phyloP scores from a whole-genome alignment of 2,329 filamentous ascomycete genomes.

The Epichloe gansuensis region DNA sequence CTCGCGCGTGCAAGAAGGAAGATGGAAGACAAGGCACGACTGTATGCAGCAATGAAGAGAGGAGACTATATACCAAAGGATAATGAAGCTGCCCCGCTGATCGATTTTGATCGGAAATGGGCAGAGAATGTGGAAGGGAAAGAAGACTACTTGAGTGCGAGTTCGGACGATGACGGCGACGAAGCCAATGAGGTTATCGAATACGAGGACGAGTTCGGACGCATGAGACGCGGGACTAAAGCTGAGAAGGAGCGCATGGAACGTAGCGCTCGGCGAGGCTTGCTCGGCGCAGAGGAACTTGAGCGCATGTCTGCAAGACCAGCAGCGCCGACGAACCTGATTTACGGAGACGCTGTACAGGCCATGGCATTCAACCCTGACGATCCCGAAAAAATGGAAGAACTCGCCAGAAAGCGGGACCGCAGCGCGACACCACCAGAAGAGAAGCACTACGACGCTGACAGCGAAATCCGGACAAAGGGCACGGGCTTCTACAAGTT shows the following conservation, averaged over 20 bases:
- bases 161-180: constrained; percentile 26
- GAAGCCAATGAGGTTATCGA: constrained; percentile 57
- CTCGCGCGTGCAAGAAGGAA: constrained; percentile 60
- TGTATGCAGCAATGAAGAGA: constrained; percentile 82
- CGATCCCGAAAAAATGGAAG: constrained; percentile 59
- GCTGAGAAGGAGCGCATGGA: constrained; percentile 54
- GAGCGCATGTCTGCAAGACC: constrained; percentile 59
- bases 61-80: constrained; percentile 67
- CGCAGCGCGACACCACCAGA: constrained; percentile 67
- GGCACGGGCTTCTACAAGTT: constrained; percentile 91
- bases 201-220: constrained; percentile 84
- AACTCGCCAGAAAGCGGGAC: constrained; percentile 66
- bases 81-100: constrained; percentile 52
- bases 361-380: constrained; percentile 69
- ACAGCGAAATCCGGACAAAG: constrained; percentile 70
- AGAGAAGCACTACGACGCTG: constrained; percentile 74
- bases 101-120: constrained; percentile 97
- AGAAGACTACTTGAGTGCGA: constrained; percentile 45
- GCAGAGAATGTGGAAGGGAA: constrained; percentile 49
- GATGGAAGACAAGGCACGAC: constrained; percentile 79
- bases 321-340: constrained; percentile 53
- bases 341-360: constrained; percentile 80
- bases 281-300: constrained; percentile 45
- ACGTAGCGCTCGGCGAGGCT: constrained; percentile 35
- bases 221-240: constrained; percentile 60